Conservation (phyloP, 441 rosid genomes). For the Arabidopsis hybrid region DNA sequence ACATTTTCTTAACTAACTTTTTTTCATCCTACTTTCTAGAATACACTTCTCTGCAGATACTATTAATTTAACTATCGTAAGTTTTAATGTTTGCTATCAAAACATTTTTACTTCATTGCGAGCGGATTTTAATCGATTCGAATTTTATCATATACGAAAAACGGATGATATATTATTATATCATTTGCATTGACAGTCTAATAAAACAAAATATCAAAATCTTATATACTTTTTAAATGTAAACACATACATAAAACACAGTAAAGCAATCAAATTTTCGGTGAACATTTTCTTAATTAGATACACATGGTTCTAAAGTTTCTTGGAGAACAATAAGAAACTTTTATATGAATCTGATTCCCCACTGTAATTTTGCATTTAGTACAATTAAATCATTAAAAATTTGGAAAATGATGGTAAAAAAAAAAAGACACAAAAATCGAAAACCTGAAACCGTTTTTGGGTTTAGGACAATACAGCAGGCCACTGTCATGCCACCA, state of each 20-base stretch:
- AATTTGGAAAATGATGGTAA: neutral
- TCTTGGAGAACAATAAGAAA: neutral
- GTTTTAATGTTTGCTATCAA: neutral
- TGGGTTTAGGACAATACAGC: constrained; percentile 42
- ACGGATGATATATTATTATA: no score
- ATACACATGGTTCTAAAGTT: neutral
- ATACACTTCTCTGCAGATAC: neutral
- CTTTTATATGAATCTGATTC: no score
- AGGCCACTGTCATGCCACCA: constrained; percentile 38
- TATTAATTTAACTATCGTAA: neutral
- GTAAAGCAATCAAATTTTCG: no score
- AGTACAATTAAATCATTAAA: neutral
- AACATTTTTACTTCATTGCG: neutral
- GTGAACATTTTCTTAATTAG: neutral
- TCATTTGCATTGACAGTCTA: no score
- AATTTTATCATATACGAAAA: no score
- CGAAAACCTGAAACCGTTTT: constrained; percentile 12
- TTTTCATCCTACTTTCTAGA: neutral
- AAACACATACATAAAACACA: no score
- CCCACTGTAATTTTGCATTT: no score
- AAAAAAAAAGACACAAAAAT: neutral
- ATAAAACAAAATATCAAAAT: no score
- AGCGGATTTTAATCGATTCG: no score
- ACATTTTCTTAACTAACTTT: neutral
- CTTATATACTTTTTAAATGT: no score